Base-by-base conservation (phyloP, 2,329 filamentous ascomycete species). In the Lithohypha guttulata region DNA sequence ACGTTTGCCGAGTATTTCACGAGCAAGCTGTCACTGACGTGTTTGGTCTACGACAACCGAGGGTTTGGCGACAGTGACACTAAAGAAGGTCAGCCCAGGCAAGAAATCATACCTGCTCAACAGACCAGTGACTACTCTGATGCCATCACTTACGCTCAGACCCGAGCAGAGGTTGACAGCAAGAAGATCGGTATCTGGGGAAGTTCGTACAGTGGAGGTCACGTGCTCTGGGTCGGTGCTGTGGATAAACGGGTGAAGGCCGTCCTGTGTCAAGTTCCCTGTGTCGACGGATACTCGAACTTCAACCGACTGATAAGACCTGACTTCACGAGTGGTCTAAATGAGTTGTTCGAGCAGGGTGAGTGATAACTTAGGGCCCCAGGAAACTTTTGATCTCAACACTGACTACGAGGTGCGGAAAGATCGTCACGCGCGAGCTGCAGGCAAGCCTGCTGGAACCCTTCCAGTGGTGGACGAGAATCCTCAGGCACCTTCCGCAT, bases 171-270 rank as follows among this genome's bases (percentile, higher is more conserved):
- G n/a, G 58, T 62, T 8, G 49, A 59, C 28, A 44, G 55, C 2
- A 41, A 47, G 9, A 44, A 47, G 11, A 54, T 63, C 22, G 51
- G 31, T 3, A 48, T 63, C 48, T 65, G 60, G 60, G 61, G 62
- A 4, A 50, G 55, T 31, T 63, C 59, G 3, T 56, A 59, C 44
- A 55, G 52, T 41, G 61, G 60, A 18, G 62, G 61, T n/a, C 56
- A 65, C 51, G 59, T 59, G 5, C 44, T 66, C 1, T 52, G 49
- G 37, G 55, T 62, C 30, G 61, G 53, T 15, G 61, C 63, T 11
- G 50, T 55, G 2, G 62, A 66, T 42, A 52, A 51, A 20, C 49
- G 61, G 13, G 58, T 65, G 30, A 64, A 64, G 42, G 59, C 53
- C 11, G 60, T 64, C 1, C 43, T 65, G 10, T 52, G 46, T 32